These are phyloP conservation scores for Penicillium sp. DNA, from an alignment of 2,329 filamentous ascomycete genomes.

Conservation along the genomic window DNA sequence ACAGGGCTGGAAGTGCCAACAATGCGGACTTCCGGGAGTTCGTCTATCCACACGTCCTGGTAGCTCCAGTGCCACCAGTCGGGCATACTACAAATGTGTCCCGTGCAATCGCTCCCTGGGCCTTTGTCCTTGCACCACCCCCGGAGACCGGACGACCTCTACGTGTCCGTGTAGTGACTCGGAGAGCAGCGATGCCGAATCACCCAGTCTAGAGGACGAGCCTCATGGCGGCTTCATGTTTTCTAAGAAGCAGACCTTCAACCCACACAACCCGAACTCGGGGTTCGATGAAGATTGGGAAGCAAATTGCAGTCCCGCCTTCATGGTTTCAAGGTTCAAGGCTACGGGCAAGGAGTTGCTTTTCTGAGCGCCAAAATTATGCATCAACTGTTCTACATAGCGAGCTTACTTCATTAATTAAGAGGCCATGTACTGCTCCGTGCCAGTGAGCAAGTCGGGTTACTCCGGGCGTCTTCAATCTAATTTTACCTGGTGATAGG, in stretches of 20 bases:
- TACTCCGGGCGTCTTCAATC: background rate
- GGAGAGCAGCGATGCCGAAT: conserved; percentile 7
- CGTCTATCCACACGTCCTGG: conserved; percentile 3
- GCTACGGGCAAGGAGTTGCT: conserved; percentile 11
- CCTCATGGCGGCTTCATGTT: background rate
- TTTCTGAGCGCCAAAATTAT: background rate
- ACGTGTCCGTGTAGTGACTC: conserved; percentile 13
- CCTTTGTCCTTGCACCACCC: conserved; percentile 16
- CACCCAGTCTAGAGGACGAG: conserved; percentile 3
- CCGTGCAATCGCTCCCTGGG: conserved; percentile 16
- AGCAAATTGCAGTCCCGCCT: conserved; percentile 16
- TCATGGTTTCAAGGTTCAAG: conserved; percentile 19
- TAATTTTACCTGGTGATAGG: background rate
- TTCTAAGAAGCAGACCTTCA: background rate
- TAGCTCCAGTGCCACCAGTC: background rate
- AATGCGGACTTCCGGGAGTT: conserved; percentile 16
- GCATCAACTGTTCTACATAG: background rate
- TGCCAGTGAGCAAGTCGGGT: background rate
- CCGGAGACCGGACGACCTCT: conserved; percentile 9
- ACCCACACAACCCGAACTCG: conserved; percentile 11
- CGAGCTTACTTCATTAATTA: background rate
- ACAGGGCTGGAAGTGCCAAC: conserved; percentile 11
- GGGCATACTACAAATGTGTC: conserved; percentile 18
- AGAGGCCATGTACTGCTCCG: background rate
- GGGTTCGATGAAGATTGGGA: conserved; percentile 20